Conservation (phyloP, 2,329 filamentous ascomycete species). For the Esteya vermicola region DNA sequence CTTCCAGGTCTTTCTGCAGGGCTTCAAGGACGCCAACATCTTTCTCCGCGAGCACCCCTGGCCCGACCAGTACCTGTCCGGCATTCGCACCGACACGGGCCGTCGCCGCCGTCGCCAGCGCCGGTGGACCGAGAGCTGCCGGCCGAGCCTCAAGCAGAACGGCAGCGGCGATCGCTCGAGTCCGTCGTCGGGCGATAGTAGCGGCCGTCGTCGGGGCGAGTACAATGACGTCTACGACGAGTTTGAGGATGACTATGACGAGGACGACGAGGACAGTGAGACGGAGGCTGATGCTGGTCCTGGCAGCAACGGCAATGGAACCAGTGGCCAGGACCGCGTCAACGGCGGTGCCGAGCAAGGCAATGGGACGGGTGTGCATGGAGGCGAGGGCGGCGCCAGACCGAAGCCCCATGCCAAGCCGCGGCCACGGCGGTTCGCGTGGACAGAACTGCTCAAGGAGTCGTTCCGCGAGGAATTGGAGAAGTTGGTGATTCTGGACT, state of each 20-base stretch:
- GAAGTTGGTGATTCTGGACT: constrained; percentile 93
- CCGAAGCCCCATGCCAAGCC: constrained; percentile 23
- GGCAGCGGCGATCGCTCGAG: not conserved
- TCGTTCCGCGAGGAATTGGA: constrained; percentile 90
- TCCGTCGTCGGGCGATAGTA: not conserved
- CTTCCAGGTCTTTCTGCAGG: constrained; percentile 94
- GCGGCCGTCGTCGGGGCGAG: too few relatives aligned
- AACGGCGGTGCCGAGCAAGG: too few relatives aligned
- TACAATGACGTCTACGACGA: too few relatives aligned
- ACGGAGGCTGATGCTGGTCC: too few relatives aligned
- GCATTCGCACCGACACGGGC: constrained; percentile 54
- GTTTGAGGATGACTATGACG: too few relatives aligned
- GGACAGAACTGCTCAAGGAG: constrained; percentile 80
- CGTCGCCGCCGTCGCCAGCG: constrained; percentile 33
- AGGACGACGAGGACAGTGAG: too few relatives aligned
- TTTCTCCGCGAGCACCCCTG: constrained; percentile 92
- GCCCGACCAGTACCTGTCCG: constrained; percentile 73
- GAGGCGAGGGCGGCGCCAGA: constrained; percentile 11
- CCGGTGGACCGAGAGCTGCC: constrained; percentile 70
- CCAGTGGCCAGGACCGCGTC: too few relatives aligned
- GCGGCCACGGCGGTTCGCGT: constrained; percentile 57
- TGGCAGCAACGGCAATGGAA: too few relatives aligned
- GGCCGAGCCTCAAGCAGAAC: constrained; percentile 46
- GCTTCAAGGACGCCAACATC: constrained; percentile 91
- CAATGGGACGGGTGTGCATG: too few relatives aligned